A percentile compares a stretch with the other conserved stretches of the same genome.
phyloP scores from a whole-genome alignment of 169 alveolate species.

The Sarcocystis neurona region DNA sequence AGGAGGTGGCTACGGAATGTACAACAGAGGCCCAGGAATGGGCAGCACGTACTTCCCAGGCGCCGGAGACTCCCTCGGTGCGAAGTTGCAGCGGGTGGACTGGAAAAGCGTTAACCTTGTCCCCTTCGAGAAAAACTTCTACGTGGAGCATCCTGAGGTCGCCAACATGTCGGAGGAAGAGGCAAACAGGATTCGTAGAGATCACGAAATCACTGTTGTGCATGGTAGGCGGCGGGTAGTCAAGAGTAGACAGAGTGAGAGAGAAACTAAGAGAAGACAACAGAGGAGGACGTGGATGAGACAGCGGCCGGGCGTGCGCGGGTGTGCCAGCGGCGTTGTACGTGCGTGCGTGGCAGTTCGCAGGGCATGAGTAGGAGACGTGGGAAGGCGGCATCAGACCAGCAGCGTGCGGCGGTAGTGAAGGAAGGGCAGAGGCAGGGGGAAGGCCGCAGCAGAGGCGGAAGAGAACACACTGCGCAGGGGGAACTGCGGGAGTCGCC shows the following conservation, averaged over 20 bases:
- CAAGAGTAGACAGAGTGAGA: too few species aligned
- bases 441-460: too few species aligned
- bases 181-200: constrained; percentile 83
- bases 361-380: too few species aligned
- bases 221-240: too few species aligned
- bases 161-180: constrained; percentile 79
- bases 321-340: not conserved
- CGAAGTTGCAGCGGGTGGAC: constrained; percentile 67
- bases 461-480: too few species aligned
- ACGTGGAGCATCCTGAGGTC: constrained; percentile 89
- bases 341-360: too few species aligned
- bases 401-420: too few species aligned
- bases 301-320: not conserved
- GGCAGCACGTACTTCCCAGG: constrained; percentile 11
- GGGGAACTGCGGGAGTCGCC: too few species aligned
- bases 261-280: too few species aligned
- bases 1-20: constrained; percentile 32
- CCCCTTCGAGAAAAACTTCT: constrained; percentile 93
- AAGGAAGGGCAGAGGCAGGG: too few species aligned
- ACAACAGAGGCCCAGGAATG: too few species aligned
- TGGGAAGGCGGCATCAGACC: too few species aligned
- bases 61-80: constrained; percentile 42
- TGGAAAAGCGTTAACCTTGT: constrained; percentile 84
- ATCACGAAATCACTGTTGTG: constrained; percentile 82
- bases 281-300: not conserved